Base-by-base conservation (phyloP, 2,329 filamentous ascomycete species). In the Verticillium albo-atrum region DNA sequence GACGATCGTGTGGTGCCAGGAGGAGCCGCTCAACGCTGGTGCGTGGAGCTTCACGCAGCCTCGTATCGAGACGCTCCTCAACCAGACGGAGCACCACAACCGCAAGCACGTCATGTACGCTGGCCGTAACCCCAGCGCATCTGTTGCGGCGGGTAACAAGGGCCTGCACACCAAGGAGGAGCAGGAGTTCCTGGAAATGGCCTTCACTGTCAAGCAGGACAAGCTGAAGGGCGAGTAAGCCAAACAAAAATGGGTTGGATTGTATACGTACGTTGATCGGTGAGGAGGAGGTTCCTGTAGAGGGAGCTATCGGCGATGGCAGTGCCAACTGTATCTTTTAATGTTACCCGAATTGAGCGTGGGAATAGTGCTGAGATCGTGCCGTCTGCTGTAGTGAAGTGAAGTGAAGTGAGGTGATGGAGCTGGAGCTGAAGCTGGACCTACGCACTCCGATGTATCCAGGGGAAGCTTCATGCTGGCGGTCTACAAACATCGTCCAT, bases 21-120 rank as follows among this genome's bases (percentile, higher is more conserved):
- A 99, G 76, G 95, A 99, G 82, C 95, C 95, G 32, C 86, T 99
- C 61, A 99, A 99, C 74, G 95, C 95, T 9, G 95, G 95, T 75
- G 91, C 91, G 54, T 99, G 95, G 95, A 92, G 87, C 73, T 98
- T 95, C 79, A 91, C 89, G n/a, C 95, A 99, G 79, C 95, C 95
- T 32, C 89, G 95, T 72, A 92, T 99, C 65, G 95, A 99, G 86
- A 99, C 94, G 9, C 79, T 99, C 65, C 84, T 99, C 66, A 97
- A 98, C 81, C 77, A 96, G 74, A 98, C 95, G 0, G 79, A 96
- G 79, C 83, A 96, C 79, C 94, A 98, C 80, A 88, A 96, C 78
- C 88, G 90, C 72, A 93, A 96, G 79, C 91, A 96, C 78, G 92
- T 97, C 73, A 92, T 97, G 87, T 99, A 98, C 76, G 95, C 95